Conservation (phyloP, 176 grass and related monocot species). For the Rhynchospora pubera region DNA sequence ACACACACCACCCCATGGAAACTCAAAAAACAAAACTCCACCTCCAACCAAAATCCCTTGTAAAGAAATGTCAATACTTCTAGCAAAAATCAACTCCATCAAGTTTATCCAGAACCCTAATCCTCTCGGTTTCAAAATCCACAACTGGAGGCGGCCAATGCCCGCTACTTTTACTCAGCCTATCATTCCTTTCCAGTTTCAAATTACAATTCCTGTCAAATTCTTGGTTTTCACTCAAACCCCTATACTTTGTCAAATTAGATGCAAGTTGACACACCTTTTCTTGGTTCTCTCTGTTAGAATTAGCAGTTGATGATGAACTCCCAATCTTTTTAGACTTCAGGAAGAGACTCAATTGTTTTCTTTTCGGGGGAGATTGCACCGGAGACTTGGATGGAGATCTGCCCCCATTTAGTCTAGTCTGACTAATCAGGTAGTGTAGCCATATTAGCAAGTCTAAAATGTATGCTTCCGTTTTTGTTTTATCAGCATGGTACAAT, state of each 20-base stretch:
- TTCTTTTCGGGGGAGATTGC: slow-evolving; percentile 8
- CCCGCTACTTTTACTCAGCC: slow-evolving; percentile 19
- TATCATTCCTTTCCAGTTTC: slow-evolving; percentile 22
- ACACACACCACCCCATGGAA: neutral
- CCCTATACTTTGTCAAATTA: neutral
- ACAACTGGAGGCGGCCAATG: neutral
- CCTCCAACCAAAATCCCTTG: neutral
- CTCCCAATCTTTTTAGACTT: neutral
- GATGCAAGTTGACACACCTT: neutral
- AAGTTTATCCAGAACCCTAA: slow-evolving; percentile 21
- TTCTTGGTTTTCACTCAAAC: slow-evolving; percentile 15
- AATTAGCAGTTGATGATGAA: slow-evolving; percentile 8
- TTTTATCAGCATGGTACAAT: slow-evolving; percentile 70
- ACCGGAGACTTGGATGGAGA: slow-evolving; percentile 41
- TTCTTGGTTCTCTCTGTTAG: slow-evolving; percentile 2
- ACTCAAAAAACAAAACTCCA: slow-evolving; percentile 8
- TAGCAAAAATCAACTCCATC: slow-evolving; percentile 25
- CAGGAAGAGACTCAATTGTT: slow-evolving; percentile 12
- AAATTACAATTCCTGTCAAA: neutral
- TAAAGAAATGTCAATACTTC: neutral
- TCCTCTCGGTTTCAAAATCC: slow-evolving; percentile 13
- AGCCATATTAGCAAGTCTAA: slow-evolving; percentile 71
- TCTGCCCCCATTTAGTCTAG: slow-evolving; percentile 23
- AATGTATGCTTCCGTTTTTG: slow-evolving; percentile 51
- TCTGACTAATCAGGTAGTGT: slow-evolving; percentile 72